Base-by-base conservation (phyloP, 257 asterid genomes). In the Nicotiana undulata region DNA sequence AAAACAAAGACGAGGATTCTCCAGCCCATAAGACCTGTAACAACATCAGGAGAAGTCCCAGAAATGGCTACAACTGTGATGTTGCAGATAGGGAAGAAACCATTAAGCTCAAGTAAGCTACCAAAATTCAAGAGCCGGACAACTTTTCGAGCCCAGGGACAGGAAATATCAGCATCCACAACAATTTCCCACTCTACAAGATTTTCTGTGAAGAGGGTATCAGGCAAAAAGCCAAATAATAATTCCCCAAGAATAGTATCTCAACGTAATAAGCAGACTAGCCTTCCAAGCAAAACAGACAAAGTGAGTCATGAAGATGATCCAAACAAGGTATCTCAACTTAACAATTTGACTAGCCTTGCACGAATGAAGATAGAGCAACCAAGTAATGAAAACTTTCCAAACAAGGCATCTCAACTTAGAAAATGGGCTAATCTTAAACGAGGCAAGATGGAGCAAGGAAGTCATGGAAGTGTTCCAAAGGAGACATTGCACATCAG, bases 391-490 rank as follows among this genome's bases (percentile, higher is more conserved):
- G 86, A 88, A 56, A 78, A 61, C 13, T 79, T 84, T 10, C 85
- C 86, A 2, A 91, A 90, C 86, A 91, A 85, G 78, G 88, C 86
- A 63, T 66, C 61, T 72, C 60, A 7, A 72, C 60, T 72, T 13
- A 72, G 40, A 22, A 46, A 49, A 72, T 46, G 7, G 15, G 24
- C 60, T 72, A 72, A 15, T 72, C 78, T 46, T 46, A 72, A 72
- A 24, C 78, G 16, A 46, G 78, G 9, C 59, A 72, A 72, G 59
- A 24, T 46, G 77, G 77, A 46, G 22, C 60, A 22, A 72, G 60
- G 60, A 46, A 46, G 40, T 31, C 22, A 63, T 17, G 56, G 72
- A 22, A n/a, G 59, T 44, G 28, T 61, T 63, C 82, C 82, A 13
- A 68, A 49, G 76, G 52, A 37, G 53, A 49, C 52, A 49, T 9